A percentile compares a stretch with the other conserved stretches of the same genome.
phyloP scores from a whole-genome alignment of 768 basidiomycete genomes.

The Pholiota conissans region DNA sequence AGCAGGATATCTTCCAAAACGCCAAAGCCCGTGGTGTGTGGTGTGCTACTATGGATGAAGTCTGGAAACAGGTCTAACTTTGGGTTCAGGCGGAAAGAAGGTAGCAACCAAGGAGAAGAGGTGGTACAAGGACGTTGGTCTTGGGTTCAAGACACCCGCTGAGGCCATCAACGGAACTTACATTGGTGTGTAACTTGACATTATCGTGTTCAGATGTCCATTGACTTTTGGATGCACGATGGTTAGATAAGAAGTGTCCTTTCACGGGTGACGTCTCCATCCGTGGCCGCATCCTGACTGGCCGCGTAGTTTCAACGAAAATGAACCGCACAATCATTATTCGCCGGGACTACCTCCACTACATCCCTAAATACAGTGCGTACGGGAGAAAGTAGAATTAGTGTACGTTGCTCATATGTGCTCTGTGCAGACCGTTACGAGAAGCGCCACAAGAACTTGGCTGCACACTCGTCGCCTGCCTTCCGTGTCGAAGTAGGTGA shows the following conservation, averaged over 20 bases:
- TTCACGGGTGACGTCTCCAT: constrained; percentile 97
- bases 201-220: background rate
- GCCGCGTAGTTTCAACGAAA: constrained; percentile 97
- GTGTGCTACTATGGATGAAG: constrained; percentile 9
- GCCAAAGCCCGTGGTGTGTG: constrained; percentile 88
- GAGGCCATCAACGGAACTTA: constrained; percentile 97
- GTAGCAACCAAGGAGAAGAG: constrained; percentile 92
- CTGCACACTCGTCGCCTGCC: constrained; percentile 94
- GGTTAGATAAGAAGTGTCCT: constrained; percentile 97
- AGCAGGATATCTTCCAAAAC: constrained; percentile 98
- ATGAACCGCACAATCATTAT: constrained; percentile 99
- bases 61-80: constrained; percentile 15
- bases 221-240: background rate
- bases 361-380: constrained; percentile 98
- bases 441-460: constrained; percentile 98
- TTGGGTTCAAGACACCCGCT: constrained; percentile 94
- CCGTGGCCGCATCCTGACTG: constrained; percentile 97
- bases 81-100: constrained; percentile 77
- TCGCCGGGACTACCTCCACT: constrained; percentile 92
- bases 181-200: constrained; percentile 65
- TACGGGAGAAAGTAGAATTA: constrained; percentile 14
- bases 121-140: constrained; percentile 99
- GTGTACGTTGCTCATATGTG: constrained; percentile 1
- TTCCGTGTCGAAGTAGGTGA: constrained; percentile 98
- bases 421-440: constrained; percentile 84